phyloP scores from a whole-genome alignment of 2,329 filamentous ascomycete species.

The Claviceps paspali region DNA sequence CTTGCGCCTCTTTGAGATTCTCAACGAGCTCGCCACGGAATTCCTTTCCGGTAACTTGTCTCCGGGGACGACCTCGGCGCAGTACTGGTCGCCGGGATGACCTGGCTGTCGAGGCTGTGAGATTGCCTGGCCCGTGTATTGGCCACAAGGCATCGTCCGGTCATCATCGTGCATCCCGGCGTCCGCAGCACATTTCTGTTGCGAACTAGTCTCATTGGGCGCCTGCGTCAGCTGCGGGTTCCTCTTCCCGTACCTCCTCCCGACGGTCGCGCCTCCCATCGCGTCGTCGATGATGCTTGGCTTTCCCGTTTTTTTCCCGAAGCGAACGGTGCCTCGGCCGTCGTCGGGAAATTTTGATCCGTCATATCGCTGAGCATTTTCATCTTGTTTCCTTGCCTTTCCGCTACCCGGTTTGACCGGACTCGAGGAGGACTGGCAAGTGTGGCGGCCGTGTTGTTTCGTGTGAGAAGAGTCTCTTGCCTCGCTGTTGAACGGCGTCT shows the following conservation, averaged over 20 bases:
- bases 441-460: not conserved
- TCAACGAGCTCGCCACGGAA: not conserved
- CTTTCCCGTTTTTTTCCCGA: not conserved
- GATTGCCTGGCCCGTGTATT: not conserved
- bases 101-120: not conserved
- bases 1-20: not conserved
- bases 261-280: not conserved
- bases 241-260: not conserved
- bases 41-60: not conserved
- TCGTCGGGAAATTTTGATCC: conserved; percentile 1
- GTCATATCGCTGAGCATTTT: not conserved
- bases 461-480: not conserved
- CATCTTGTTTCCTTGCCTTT: not conserved
- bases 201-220: not conserved
- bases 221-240: not conserved
- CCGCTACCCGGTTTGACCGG: not conserved
- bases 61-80: not conserved
- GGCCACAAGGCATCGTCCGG: not conserved
- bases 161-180: not conserved
- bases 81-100: not conserved
- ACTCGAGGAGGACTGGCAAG: not conserved
- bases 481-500: not conserved
- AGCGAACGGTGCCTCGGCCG: conserved; percentile 1
- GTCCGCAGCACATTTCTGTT: not conserved
- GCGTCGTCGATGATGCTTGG: not conserved